Base-by-base conservation (phyloP, 2,329 filamentous ascomycete species). In the Fonsecaea nubica region DNA sequence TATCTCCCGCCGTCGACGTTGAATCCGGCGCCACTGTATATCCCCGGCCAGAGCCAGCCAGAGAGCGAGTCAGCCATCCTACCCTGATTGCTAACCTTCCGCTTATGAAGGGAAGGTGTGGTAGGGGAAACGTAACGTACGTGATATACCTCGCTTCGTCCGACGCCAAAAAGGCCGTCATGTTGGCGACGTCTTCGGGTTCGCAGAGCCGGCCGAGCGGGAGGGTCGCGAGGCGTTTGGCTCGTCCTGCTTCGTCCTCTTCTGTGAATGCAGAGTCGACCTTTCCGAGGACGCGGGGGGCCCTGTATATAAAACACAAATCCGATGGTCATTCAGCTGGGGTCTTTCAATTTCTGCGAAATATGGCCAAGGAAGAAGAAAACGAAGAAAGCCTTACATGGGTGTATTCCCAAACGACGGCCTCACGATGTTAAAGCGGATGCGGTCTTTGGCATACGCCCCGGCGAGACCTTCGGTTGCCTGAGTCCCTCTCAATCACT, bases 101-200 rank as follows among this genome's bases (percentile, higher is more conserved):
- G n/a, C n/a, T n/a, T n/a, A n/a, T n/a, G n/a, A n/a, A n/a, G n/a
- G n/a, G n/a, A n/a, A n/a, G n/a, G n/a, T n/a, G n/a, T n/a, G n/a
- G n/a, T n/a, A n/a, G n/a, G n/a, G n/a, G n/a, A n/a, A n/a, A n/a
- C n/a, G n/a, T n/a, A n/a, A 50, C 45, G 18, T 50, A 50, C 45
- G 53, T 56, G 18, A 56, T 56, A 56, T 56, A 56, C 3, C 18
- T 35, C 10, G 53, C 53, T 21, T 56, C 53, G 36, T 56, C 53
- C n/a, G 53, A 56, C 1, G 53, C 53, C 53, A 50, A 9, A 50
- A 50, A 50, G 0, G 21, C 45, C 10, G 45, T 50, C 45, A 50
- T 50, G 18, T 50, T 50, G 45, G 45, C 45, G 21, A 50, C 21
- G 18, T 50, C 45, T 50, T 50, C 45, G 15, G 45, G 45, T 21